phyloP scores from a whole-genome alignment of 1,284 basidiomycete species.

The Erythrobasidium hasegawianum region DNA sequence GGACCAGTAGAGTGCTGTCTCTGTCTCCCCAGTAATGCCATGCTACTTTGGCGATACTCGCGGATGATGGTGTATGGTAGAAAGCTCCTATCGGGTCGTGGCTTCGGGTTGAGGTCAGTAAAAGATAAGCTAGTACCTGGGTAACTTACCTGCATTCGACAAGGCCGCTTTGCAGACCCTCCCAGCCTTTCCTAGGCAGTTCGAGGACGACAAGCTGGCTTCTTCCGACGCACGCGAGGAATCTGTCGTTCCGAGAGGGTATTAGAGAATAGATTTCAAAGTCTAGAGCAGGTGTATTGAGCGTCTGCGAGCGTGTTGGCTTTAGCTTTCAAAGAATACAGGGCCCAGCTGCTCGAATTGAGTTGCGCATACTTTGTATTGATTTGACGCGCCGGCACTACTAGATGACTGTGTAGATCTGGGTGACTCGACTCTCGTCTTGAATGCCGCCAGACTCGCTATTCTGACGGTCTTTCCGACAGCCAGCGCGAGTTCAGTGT shows the following conservation, averaged over 20 bases:
- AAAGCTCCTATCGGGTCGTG: conserved; percentile 72
- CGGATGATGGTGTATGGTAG: conserved; percentile 67
- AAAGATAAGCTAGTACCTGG: neutral
- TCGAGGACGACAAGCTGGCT: conserved; percentile 78
- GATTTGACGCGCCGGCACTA: too few relatives aligned
- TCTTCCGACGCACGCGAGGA: conserved; percentile 81
- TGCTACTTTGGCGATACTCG: conserved; percentile 73
- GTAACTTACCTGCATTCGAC: conserved; percentile 74
- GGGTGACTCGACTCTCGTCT: conserved; percentile 53
- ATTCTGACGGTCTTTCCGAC: conserved; percentile 76
- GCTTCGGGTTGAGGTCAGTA: conserved; percentile 49
- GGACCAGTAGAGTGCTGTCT: conserved; percentile 82
- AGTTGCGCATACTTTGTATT: too few relatives aligned
- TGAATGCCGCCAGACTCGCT: conserved; percentile 64
- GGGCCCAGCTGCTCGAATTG: too few relatives aligned
- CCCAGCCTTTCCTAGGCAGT: conserved; percentile 69
- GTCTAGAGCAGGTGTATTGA: conserved; percentile 70
- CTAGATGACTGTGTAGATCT: neutral
- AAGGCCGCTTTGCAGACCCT: conserved; percentile 60
- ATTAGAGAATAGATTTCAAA: conserved; percentile 78
- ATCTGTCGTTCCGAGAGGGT: conserved; percentile 69
- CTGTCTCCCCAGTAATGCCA: conserved; percentile 96
- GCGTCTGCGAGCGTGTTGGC: conserved; percentile 59
- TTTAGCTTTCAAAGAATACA: neutral
- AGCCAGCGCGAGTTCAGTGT: conserved; percentile 79